A percentile compares a stretch with the other conserved stretches of the same genome.
Conservation (phyloP, 305 asterid genomes). For the Fraxinus xanthoxyloides region DNA sequence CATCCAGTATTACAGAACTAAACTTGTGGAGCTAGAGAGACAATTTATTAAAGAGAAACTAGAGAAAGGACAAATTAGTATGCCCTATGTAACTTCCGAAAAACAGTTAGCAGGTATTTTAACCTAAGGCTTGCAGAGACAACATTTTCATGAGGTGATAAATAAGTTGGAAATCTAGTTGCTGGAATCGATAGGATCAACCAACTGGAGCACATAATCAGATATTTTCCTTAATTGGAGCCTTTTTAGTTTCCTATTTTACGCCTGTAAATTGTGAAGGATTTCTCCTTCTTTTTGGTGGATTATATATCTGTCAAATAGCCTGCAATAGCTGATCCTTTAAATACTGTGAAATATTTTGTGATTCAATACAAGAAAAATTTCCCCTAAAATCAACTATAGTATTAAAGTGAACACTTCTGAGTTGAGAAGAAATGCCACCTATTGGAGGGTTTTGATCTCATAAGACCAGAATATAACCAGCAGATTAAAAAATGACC, state of each 20-base stretch:
- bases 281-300: not conserved
- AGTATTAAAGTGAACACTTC: not conserved
- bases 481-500: conserved; percentile 5
- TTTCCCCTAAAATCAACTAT: not conserved
- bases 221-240: not conserved
- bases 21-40: not conserved
- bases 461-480: not conserved
- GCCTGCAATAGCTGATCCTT: not conserved
- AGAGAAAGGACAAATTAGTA: not conserved
- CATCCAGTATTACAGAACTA: not conserved
- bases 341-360: not conserved
- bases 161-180: not conserved
- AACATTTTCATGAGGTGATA: not conserved
- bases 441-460: not conserved
- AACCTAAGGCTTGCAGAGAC: conserved; percentile 1
- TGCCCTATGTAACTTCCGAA: not conserved
- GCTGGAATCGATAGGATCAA: not conserved
- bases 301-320: not conserved
- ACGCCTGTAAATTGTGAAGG: not conserved
- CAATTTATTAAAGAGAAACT: not conserved
- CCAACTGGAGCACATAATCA: not conserved
- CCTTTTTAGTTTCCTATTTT: not conserved
- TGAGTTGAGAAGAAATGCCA: not conserved
- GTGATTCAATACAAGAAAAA: not conserved
- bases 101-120: not conserved